Evolutionary conservation across 192 early-diverging fungal species (phyloP).

Genomic region (Backusella tuberculispora): DNA sequence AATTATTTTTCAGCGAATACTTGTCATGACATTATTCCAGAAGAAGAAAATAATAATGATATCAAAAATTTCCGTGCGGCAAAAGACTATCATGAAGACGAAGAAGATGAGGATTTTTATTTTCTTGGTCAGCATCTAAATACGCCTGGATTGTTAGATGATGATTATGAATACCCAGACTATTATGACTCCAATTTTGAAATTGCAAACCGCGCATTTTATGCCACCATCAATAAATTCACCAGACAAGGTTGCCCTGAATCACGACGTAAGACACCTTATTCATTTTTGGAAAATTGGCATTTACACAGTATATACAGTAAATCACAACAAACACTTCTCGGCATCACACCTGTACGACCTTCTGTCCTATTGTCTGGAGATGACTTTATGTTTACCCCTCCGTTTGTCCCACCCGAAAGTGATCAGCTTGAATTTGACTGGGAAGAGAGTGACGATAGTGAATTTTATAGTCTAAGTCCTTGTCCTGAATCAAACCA

Average conservation of each 20-base stretch:
- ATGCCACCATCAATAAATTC: conserved; percentile 37
- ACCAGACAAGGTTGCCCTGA: conserved; percentile 25
- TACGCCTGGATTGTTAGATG: conserved; percentile 16
- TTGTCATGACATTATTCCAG: conserved; percentile 13
- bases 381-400: conserved; percentile 43
- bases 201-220: conserved; percentile 33
- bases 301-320: conserved; percentile 40
- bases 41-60: conserved; percentile 11
- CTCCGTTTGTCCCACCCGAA: conserved; percentile 15
- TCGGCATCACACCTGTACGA: conserved; percentile 24
- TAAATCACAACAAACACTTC: conserved; percentile 40
- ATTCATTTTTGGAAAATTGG: conserved; percentile 40
- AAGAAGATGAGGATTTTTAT: conserved; percentile 24
- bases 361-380: conserved; percentile 34
- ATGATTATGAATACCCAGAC: conserved; percentile 12
- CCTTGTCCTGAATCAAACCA: conserved; percentile 22
- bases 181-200: conserved; percentile 26
- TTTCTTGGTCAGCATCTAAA: conserved; percentile 31
- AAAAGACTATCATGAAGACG: conserved; percentile 17
- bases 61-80: conserved; percentile 14
- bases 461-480: conserved; percentile 4
- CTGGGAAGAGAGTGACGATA: background rate
- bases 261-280: conserved; percentile 16
- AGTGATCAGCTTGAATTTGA: background rate
- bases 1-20: background rate